Evolutionary conservation across 2,329 filamentous ascomycete genomes (phyloP).

Genomic region (Penicillium sp.): DNA sequence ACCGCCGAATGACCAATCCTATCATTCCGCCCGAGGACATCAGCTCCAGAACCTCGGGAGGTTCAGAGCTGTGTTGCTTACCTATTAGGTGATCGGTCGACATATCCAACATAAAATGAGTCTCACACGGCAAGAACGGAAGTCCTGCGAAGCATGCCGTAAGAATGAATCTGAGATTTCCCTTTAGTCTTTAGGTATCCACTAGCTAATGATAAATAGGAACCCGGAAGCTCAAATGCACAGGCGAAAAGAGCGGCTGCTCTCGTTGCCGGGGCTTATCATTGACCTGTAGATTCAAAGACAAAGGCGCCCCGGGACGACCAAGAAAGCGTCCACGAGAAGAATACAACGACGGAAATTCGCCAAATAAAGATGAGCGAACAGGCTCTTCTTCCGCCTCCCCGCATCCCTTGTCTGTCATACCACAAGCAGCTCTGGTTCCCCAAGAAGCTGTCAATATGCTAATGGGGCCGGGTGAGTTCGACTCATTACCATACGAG

Average conservation of each 20-base stretch:
- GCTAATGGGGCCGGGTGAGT: conserved; percentile 10
- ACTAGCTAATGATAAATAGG: conserved; percentile 18
- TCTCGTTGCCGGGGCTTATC: conserved; percentile 24
- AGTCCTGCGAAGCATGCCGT: conserved; percentile 31
- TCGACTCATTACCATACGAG: conserved; percentile 19
- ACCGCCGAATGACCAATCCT: conserved; percentile 16
- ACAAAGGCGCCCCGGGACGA: conserved; percentile 28
- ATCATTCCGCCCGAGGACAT: conserved; percentile 1
- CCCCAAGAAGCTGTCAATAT: not conserved
- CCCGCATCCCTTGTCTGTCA: conserved; percentile 7
- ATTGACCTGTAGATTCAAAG: conserved; percentile 28
- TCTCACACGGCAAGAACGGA: conserved; percentile 23
- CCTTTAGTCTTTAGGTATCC: too few relatives aligned
- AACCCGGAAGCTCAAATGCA: conserved; percentile 30
- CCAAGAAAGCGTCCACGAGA: conserved; percentile 25
- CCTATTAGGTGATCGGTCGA: not conserved
- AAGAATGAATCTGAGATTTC: conserved; percentile 8
- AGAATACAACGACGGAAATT: conserved; percentile 9
- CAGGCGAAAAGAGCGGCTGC: conserved; percentile 28
- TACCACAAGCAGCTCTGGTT: not conserved
- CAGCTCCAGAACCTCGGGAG: not conserved
- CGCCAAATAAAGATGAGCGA: conserved; percentile 2
- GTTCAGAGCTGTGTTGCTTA: not conserved
- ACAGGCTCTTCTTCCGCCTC: conserved; percentile 12
- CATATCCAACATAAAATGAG: conserved; percentile 15